Evolutionary conservation across 768 basidiomycete genomes (phyloP), one percentile per base, ranked within the genome.

Genomic region (Boletus pseudo-olivaceus): DNA sequence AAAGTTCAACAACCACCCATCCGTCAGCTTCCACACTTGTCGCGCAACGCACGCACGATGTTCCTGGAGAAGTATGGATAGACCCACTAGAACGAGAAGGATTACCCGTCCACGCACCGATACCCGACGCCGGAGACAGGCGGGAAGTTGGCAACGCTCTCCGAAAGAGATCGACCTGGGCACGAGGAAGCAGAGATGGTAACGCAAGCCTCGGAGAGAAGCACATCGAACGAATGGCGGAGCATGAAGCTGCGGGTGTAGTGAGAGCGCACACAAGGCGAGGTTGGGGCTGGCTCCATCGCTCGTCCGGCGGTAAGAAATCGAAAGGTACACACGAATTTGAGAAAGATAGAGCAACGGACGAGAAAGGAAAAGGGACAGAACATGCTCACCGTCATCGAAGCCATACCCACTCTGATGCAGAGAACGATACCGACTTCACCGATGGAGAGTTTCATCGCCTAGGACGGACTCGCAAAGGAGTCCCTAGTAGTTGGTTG

Each of bases 1-100:
- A 50, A 7, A 58, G 61, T 9, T 57, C 62, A 19, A 56, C 61
- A 0, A 51, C 62, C 3, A 15, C 19, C 10, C 40, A 17, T 38
- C 55, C 51, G 7, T 62, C 61, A 3, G 51, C 54, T 26, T 44
- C 49, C 30, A 62, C 65, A 1, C 61, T 63, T 10, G 63, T 65
- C 8, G 61, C 49, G 7, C 47, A 59, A 14, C 68, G 66, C 58
- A 71, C 72, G 1, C 72, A 69, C 35, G 60, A 72, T 15, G 70
- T 82, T 5, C 80, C 80, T 0, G 82, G 79, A 37, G 76, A 78
- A 37, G 75, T 72, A 45, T 86, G 77, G 64, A 84, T 90, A 60
- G 82, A 81, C 50, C 78, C 81, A 0, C 67, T 77, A 45, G 89
- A 91, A 67, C 79, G 76, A 45, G 83, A 82, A 37, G 88, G 88